phyloP scores from a whole-genome alignment of 2,329 filamentous ascomycete species.

The Aspergillus melleus region DNA sequence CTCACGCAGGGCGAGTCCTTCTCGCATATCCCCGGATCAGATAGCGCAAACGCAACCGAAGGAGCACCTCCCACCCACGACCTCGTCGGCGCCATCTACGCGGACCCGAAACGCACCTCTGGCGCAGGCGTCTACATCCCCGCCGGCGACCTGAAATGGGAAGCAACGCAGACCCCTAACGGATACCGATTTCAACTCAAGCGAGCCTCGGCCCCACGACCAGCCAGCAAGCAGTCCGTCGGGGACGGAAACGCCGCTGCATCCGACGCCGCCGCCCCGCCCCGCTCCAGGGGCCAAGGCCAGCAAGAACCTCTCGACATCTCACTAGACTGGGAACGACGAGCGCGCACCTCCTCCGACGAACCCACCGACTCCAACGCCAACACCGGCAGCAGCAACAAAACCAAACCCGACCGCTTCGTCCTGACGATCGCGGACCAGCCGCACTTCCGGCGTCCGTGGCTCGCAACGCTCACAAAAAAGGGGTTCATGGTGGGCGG shows the following conservation, averaged over 20 bases:
- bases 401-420: constrained; percentile 8
- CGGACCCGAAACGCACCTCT: constrained; percentile 1
- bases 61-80: neutral
- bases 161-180: neutral
- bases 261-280: neutral
- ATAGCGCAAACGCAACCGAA: neutral
- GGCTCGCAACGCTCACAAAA: constrained; percentile 19
- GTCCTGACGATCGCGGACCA: constrained; percentile 9
- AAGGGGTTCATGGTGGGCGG: constrained; percentile 26
- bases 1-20: constrained; percentile 29
- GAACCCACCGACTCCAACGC: neutral
- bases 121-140: constrained; percentile 11
- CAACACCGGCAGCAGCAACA: neutral
- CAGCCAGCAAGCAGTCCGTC: neutral
- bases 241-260: too few species aligned
- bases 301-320: neutral
- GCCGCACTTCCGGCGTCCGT: constrained; percentile 5
- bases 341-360: constrained; percentile 4
- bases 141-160: neutral
- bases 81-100: constrained; percentile 6
- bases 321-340: constrained; percentile 14
- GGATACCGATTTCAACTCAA: constrained; percentile 10
- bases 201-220: neutral
- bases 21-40: constrained; percentile 4
- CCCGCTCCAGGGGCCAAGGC: neutral